Conservation (phyloP, 257 asterid genomes). For the Nemophila menziesii region DNA sequence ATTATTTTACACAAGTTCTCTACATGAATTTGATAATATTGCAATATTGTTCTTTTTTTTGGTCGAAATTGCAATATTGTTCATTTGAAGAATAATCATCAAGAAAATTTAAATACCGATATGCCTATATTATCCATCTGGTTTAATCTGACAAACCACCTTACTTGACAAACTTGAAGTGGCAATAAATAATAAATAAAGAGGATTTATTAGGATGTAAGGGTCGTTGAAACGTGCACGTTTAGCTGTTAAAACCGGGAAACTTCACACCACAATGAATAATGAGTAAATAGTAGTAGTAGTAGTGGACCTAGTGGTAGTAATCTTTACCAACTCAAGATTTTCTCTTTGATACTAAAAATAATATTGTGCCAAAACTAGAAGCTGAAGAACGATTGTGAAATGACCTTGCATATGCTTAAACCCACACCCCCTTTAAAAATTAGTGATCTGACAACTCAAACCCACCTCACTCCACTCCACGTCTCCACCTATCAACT, state of each 20-base stretch:
- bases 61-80: no score
- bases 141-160: no score
- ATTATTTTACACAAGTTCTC: no score
- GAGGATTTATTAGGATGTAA: not conserved
- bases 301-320: no score
- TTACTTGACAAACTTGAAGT: constrained; percentile 3
- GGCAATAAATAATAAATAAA: constrained; percentile 5
- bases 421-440: not conserved
- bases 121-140: no score
- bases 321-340: not conserved
- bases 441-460: not conserved
- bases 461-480: no score
- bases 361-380: constrained; percentile 15
- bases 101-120: no score
- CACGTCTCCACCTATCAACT: no score
- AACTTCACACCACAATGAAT: not conserved
- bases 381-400: constrained; percentile 15
- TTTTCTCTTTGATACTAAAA: constrained; percentile 1
- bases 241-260: not conserved
- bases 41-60: no score
- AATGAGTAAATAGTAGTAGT: no score
- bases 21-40: no score
- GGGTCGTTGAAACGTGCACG: constrained; percentile 21
- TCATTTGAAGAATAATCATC: no score
- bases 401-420: constrained; percentile 1